Conservation (phyloP, 768 basidiomycete genomes). For the Plicaturopsis crispa region DNA sequence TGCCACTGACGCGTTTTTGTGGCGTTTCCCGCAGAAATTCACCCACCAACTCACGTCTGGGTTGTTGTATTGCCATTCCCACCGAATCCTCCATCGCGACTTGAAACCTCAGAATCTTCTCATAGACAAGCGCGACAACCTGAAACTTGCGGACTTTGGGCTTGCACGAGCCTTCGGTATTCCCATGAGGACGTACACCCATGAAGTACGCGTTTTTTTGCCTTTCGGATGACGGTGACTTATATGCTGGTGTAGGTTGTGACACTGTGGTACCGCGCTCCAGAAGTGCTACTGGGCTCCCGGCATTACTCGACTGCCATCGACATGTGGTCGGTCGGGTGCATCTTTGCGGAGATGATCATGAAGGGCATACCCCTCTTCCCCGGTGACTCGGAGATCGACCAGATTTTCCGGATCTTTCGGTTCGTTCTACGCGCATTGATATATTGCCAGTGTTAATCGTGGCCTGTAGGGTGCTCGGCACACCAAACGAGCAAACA, state of each 20-base stretch:
- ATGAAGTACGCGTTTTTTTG: conserved; percentile 58
- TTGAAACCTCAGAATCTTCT: conserved; percentile 95
- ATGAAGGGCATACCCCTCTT: conserved; percentile 85
- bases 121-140: conserved; percentile 82
- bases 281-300: conserved; percentile 92
- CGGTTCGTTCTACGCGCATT: conserved; percentile 44
- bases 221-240: neutral
- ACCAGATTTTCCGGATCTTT: conserved; percentile 99
- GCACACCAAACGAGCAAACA: conserved; percentile 83
- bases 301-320: conserved; percentile 96
- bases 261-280: conserved; percentile 98
- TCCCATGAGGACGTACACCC: conserved; percentile 97
- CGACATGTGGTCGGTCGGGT: conserved; percentile 99
- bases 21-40: conserved; percentile 87
- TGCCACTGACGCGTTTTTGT: too few species aligned
- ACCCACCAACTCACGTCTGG: conserved; percentile 90
- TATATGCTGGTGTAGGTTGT: conserved; percentile 62
- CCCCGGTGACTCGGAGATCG: conserved; percentile 99
- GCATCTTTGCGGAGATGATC: conserved; percentile 98
- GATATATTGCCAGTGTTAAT: neutral
- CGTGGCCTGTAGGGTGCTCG: conserved; percentile 62
- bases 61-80: conserved; percentile 89
- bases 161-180: conserved; percentile 96
- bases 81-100: conserved; percentile 94
- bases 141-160: conserved; percentile 96